Percentiles rank a stretch among this genome's conserved stretches.
These are phyloP conservation scores for Globisporangium recalcitrans DNA, from an alignment of 352 stramenopile genomes.

Conservation along the genomic window DNA sequence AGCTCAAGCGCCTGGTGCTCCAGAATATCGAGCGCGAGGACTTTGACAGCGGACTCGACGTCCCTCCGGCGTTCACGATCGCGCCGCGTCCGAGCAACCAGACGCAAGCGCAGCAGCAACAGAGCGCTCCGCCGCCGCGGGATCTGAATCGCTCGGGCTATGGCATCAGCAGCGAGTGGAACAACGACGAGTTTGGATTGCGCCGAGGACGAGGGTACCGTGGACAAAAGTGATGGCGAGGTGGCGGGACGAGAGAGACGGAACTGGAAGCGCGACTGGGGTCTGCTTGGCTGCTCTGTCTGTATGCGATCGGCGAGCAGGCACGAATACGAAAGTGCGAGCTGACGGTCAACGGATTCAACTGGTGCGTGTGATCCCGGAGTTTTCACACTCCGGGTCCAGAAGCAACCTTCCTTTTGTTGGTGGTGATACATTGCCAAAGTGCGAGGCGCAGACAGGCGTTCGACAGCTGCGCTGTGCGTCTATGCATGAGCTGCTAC, in stretches of 20 bases:
- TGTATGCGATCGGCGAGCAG: background rate
- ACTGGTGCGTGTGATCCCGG: background rate
- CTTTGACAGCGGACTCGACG: conserved; percentile 28
- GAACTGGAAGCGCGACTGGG: background rate
- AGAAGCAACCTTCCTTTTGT: background rate
- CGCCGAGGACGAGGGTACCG: conserved; percentile 62
- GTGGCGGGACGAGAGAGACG: background rate
- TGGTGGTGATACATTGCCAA: background rate
- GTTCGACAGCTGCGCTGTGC: background rate
- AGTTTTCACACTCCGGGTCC: background rate
- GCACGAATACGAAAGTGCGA: background rate
- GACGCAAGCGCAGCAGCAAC: conserved; percentile 2
- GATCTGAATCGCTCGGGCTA: conserved; percentile 44
- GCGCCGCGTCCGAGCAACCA: conserved; percentile 11
- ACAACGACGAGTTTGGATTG: conserved; percentile 80
- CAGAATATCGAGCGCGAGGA: conserved; percentile 86
- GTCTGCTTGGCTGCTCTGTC: background rate
- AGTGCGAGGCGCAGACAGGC: background rate
- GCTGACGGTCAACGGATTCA: background rate
- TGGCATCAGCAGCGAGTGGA: conserved; percentile 69
- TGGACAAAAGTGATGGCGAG: conserved; percentile 42
- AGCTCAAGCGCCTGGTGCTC: conserved; percentile 83
- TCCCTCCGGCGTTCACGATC: conserved; percentile 10
- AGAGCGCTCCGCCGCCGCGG: conserved; percentile 19
- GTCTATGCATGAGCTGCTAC: background rate